These are phyloP conservation scores for Prunus davidiana DNA, from an alignment of 306 rosid species.

Conservation along the genomic window DNA sequence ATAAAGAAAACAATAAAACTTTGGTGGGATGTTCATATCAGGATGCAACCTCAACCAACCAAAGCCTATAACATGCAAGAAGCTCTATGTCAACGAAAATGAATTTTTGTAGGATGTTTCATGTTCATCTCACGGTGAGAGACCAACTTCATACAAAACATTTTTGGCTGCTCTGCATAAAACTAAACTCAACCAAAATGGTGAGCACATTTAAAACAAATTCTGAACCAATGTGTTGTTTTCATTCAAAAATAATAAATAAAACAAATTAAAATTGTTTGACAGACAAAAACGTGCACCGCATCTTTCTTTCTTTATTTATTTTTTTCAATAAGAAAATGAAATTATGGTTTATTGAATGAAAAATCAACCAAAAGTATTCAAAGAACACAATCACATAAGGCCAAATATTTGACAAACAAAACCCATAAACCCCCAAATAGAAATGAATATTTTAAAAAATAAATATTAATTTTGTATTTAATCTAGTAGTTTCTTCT, in stretches of 20 bases:
- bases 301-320: neutral
- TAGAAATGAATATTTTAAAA: neutral
- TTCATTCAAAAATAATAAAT: neutral
- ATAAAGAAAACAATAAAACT: no score
- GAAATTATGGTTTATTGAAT: neutral
- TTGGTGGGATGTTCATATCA: neutral
- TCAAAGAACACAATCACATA: neutral
- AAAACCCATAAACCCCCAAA: conserved; percentile 1
- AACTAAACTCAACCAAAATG: neutral
- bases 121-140: no score
- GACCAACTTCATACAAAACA: neutral
- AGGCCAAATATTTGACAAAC: neutral
- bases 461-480: neutral
- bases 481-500: neutral
- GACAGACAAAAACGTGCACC: neutral
- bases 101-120: neutral
- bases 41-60: neutral
- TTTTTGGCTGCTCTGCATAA: neutral
- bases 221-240: neutral
- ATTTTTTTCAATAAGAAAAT: neutral
- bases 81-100: neutral
- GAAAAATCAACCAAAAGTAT: neutral
- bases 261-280: neutral
- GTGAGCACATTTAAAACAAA: neutral
- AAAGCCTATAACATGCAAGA: neutral